phyloP scores from a whole-genome alignment of 306 rosid genomes.

The Mimosa pudica region DNA sequence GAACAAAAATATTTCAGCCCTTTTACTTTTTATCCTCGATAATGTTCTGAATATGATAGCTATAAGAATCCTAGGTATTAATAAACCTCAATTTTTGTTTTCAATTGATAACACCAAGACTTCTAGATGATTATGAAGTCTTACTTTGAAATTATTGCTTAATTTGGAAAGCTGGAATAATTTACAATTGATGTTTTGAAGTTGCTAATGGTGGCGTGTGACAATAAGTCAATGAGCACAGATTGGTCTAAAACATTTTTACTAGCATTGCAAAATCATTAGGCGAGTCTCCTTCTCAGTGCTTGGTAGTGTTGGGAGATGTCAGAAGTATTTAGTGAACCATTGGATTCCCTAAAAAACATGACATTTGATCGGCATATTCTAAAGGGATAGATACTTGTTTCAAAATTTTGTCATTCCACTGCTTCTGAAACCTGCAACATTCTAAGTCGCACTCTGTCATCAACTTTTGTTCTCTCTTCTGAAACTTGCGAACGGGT shows the following conservation, averaged over 20 bases:
- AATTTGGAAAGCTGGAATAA: background rate
- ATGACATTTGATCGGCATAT: too few species aligned
- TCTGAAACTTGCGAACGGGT: background rate
- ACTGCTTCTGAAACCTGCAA: background rate
- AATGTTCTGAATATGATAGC: background rate
- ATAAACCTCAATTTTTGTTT: background rate
- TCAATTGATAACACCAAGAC: background rate
- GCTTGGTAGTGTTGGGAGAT: background rate
- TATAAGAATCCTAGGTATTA: background rate
- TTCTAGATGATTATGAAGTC: background rate
- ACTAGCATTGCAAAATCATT: background rate
- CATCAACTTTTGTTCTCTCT: background rate
- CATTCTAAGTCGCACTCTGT: too few species aligned
- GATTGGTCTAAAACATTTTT: background rate
- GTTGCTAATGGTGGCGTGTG: background rate
- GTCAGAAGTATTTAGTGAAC: background rate
- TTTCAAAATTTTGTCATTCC: background rate
- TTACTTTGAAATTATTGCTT: background rate
- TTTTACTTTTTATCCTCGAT: background rate
- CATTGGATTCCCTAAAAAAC: background rate
- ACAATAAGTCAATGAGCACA: background rate
- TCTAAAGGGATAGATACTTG: too few species aligned
- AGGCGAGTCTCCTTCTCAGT: background rate
- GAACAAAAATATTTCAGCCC: background rate
- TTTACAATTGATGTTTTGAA: background rate